A percentile compares a stretch with the other conserved stretches of the same genome.
These are phyloP conservation scores for Penicillium sp. DNA, from an alignment of 2,329 filamentous ascomycete genomes.

Conservation along the genomic window DNA sequence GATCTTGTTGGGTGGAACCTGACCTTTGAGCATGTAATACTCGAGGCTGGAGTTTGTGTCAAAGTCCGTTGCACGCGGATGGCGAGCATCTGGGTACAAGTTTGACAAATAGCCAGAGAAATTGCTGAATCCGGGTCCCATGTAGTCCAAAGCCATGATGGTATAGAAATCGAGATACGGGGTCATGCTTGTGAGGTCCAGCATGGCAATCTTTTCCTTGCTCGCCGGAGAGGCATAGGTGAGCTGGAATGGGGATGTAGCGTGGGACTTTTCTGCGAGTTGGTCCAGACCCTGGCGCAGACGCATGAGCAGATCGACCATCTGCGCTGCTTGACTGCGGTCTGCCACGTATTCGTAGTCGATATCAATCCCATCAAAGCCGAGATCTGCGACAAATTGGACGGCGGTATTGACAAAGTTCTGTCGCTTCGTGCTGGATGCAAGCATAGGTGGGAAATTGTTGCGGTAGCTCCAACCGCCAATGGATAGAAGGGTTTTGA, in stretches of 20 bases:
- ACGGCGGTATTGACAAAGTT: background rate
- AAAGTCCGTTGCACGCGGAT: background rate
- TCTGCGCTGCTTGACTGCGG: background rate
- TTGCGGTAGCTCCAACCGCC: background rate
- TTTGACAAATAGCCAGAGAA: background rate
- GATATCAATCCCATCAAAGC: background rate
- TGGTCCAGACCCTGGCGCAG: background rate
- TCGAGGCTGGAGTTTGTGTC: background rate
- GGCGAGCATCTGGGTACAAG: background rate
- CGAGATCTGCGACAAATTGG: background rate
- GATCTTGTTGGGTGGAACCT: background rate
- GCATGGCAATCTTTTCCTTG: background rate
- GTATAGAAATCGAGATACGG: background rate
- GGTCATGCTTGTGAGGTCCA: background rate
- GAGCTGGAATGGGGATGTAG: background rate
- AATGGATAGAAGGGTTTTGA: background rate
- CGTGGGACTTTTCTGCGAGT: background rate
- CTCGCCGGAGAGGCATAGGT: background rate
- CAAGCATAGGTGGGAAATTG: background rate
- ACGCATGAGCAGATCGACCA: background rate
- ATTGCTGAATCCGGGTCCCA: background rate
- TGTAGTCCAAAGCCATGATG: background rate
- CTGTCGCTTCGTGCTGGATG: background rate
- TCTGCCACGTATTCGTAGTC: slow-evolving; percentile 1
- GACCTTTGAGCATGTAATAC: background rate